These are phyloP conservation scores for Fusarium veterinarium DNA, from an alignment of 2,329 filamentous ascomycete genomes.

Conservation along the genomic window DNA sequence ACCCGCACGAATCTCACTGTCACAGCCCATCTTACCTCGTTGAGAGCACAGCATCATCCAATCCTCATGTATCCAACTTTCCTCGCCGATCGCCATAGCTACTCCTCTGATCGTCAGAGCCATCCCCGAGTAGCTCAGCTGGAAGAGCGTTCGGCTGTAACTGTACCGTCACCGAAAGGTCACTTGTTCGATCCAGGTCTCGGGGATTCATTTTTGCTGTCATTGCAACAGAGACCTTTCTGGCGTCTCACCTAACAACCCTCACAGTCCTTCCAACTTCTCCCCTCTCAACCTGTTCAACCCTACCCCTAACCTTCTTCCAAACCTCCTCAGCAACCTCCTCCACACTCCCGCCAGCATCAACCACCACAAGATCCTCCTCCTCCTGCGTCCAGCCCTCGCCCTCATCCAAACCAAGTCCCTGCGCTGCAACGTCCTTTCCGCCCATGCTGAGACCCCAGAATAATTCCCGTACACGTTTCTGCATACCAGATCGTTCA, in stretches of 20 bases:
- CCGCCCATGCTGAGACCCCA: conserved; percentile 64
- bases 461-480: conserved; percentile 80
- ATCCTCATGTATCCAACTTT: not conserved
- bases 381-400: conserved; percentile 59
- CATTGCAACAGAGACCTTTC: not conserved
- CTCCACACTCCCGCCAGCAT: conserved; percentile 65
- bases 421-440: conserved; percentile 49
- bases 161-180: conserved; percentile 4
- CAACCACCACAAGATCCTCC: conserved; percentile 65
- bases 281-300: conserved; percentile 63
- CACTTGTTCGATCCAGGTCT: conserved; percentile 15
- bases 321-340: conserved; percentile 68
- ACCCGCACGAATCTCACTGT: too few species aligned
- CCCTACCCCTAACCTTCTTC: conserved; percentile 59
- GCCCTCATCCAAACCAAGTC: conserved; percentile 38
- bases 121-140: conserved; percentile 12
- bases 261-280: conserved; percentile 60
- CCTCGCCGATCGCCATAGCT: not conserved
- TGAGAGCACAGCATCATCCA: too few species aligned
- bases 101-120: not conserved
- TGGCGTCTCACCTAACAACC: conserved; percentile 31
- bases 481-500: conserved; percentile 86
- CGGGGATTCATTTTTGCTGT: conserved; percentile 5
- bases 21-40: not conserved
- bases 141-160: conserved; percentile 11